Evolutionary conservation across 192 early-diverging fungal species (phyloP).

Genomic region (Diversispora epigaea): DNA sequence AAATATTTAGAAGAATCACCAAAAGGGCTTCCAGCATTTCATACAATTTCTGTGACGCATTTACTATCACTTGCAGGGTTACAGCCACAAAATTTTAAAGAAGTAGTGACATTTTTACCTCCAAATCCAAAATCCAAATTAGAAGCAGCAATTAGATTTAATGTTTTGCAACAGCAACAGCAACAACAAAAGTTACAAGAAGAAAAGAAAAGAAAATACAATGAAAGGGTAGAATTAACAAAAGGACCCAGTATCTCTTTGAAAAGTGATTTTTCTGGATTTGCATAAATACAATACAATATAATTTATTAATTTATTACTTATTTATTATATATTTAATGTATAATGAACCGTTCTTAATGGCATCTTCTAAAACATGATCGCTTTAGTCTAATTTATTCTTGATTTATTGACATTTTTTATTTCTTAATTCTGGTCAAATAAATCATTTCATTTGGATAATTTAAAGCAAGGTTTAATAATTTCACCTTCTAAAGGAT

Average conservation of each 20-base stretch:
- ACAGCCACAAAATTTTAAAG: conserved; percentile 45
- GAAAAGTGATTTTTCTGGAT: conserved; percentile 44
- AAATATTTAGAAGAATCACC: not conserved
- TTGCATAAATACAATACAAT: conserved; percentile 2
- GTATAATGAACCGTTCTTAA: too few species aligned
- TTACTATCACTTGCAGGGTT: conserved; percentile 44
- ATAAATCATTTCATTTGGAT: too few species aligned
- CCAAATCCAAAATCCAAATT: conserved; percentile 45
- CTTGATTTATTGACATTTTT: too few species aligned
- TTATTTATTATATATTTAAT: too few species aligned
- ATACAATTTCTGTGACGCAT: conserved; percentile 44
- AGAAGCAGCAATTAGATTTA: conserved; percentile 50
- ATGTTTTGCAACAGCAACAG: conserved; percentile 45
- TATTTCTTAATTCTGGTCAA: too few species aligned
- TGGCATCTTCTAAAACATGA: too few species aligned
- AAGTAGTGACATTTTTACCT: conserved; percentile 38
- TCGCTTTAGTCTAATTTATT: too few species aligned
- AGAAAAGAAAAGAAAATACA: conserved; percentile 34
- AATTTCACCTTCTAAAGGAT: too few species aligned
- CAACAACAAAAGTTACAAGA: conserved; percentile 42
- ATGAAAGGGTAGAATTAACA: conserved; percentile 27
- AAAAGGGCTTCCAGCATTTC: conserved; percentile 31
- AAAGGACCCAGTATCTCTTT: conserved; percentile 47
- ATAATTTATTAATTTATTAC: too few species aligned
- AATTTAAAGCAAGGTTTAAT: too few species aligned